Evolutionary conservation across 2,329 filamentous ascomycete species (phyloP), one percentile per base, ranked within the genome.

Genomic region (Paecilomyces formosus): DNA sequence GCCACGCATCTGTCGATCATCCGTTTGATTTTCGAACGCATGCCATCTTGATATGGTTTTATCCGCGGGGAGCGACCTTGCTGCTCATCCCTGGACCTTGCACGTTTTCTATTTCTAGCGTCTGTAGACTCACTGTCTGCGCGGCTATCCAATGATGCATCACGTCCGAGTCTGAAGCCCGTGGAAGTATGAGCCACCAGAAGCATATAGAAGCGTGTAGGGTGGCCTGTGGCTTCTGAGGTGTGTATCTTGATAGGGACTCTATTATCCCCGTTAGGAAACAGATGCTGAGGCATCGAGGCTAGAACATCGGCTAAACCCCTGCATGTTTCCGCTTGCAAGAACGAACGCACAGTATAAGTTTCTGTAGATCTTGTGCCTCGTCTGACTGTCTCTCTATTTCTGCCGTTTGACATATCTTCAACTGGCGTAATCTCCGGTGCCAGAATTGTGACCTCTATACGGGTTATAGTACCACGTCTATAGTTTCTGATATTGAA

Each of bases 141-240:
- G 54, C 54, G 61, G 61, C 35, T 62, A 22, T 78, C 75, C 52
- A 78, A 79, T 1, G 85, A 71, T 63, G 74, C 78, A 64, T 86
- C 82, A 3, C 77, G 68, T 1, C 79, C 83, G 11, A 86, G 71
- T 31, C 71, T 75, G 60, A 80, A 76, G 1, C 78, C 78, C 0
- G 72, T 76, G 0, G 72, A 71, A 1, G 77, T 79, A 24, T 80
- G 79, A 0, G 82, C 82, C 12, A 85, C 79, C 13, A 85, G 70
- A 15, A 86, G 74, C 21, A 86, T 66, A 58, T 85, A 85, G 35
- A 80, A 68, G 5, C 78, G 75, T 53, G 78, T 77, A 11, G 69
- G 70, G 50, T 79, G 73, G 11, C 70, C 64, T 1, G 79, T 80
- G 22, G 72, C 64, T 63, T 81, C 76, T 9, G 78, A 77, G 0